Percentiles rank a stretch among this genome's conserved stretches.
phyloP scores from a whole-genome alignment of 441 rosid genomes.

The Pelargonium cotyledonis region DNA sequence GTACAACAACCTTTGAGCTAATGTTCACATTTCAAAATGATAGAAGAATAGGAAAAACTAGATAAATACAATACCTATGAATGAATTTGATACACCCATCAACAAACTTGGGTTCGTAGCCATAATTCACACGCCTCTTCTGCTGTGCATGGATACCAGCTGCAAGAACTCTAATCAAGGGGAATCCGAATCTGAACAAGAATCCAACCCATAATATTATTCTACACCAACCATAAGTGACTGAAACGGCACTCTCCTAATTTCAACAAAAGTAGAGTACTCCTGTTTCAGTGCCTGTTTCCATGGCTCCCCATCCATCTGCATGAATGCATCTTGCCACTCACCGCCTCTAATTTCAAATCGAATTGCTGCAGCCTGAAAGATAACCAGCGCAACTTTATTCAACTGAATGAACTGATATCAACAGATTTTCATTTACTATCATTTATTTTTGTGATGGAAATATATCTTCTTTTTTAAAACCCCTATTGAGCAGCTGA shows the following conservation, averaged over 20 bases:
- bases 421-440: neutral
- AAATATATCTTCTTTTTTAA: too few species aligned
- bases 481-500: too few species aligned
- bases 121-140: slow-evolving; percentile 16
- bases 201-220: too few species aligned
- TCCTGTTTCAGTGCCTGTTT: slow-evolving; percentile 72
- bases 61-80: too few species aligned
- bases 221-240: slow-evolving; percentile 69
- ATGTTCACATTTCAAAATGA: too few species aligned
- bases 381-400: neutral
- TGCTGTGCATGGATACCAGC: neutral
- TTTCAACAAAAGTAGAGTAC: slow-evolving; percentile 65
- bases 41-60: too few species aligned
- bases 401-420: neutral
- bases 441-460: neutral
- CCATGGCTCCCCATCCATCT: slow-evolving; percentile 99
- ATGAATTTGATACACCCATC: too few species aligned
- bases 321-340: slow-evolving; percentile 78
- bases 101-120: slow-evolving; percentile 3
- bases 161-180: too few species aligned
- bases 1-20: too few species aligned
- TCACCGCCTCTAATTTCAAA: slow-evolving; percentile 85
- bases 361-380: slow-evolving; percentile 79
- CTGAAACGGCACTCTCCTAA: slow-evolving; percentile 66
- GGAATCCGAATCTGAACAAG: neutral